Conservation (phyloP, 2,329 filamentous ascomycete genomes). For the Leptographium procerum region DNA sequence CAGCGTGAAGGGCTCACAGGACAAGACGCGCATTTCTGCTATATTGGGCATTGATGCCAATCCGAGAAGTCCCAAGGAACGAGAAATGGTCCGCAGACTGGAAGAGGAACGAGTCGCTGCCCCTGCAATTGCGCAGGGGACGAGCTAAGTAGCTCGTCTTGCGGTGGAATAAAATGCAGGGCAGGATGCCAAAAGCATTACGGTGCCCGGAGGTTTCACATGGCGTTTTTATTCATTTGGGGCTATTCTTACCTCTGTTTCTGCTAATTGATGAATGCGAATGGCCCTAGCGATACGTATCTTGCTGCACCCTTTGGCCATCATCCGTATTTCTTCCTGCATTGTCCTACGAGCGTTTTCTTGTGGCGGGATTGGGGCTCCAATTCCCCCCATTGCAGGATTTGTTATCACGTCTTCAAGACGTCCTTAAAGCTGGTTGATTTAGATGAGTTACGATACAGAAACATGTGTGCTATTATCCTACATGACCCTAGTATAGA, state of each 20-base stretch:
- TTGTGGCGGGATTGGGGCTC: too few relatives aligned
- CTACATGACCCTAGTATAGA: background rate
- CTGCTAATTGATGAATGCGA: background rate
- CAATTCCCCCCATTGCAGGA: too few relatives aligned
- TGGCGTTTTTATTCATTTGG: background rate
- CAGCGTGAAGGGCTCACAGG: conserved; percentile 22
- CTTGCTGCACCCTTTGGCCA: background rate
- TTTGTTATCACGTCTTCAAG: too few relatives aligned
- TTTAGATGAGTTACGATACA: background rate
- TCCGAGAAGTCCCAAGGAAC: conserved; percentile 44
- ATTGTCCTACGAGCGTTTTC: too few relatives aligned
- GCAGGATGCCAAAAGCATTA: background rate
- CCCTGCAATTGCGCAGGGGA: conserved; percentile 2
- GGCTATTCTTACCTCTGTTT: background rate
- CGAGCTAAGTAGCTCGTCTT: background rate
- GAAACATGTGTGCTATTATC: background rate
- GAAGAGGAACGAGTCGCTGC: conserved; percentile 31
- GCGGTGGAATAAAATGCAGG: background rate
- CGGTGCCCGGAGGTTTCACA: background rate
- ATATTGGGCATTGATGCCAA: conserved; percentile 50
- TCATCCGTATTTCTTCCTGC: too few relatives aligned
- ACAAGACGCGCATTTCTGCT: conserved; percentile 51
- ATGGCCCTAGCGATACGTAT: background rate
- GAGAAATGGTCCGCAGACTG: conserved; percentile 44
- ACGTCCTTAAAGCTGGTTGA: too few relatives aligned